Percentiles rank a stretch among this genome's conserved stretches.
phyloP scores from a whole-genome alignment of 2,329 filamentous ascomycete genomes.

The Neocatenulostroma microsporum region DNA sequence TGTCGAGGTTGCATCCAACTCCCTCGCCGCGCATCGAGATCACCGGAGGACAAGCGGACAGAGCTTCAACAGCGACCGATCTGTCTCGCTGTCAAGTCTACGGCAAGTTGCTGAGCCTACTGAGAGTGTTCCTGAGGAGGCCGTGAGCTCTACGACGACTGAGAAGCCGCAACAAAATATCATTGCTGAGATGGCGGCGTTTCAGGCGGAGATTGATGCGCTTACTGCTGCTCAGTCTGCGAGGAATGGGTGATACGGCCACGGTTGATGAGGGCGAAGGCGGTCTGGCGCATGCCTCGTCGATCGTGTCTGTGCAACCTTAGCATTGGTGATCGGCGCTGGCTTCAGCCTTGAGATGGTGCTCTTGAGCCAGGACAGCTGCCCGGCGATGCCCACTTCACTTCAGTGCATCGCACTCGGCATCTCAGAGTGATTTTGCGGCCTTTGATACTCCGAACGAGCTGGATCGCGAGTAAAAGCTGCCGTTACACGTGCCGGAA shows the following conservation, averaged over 20 bases:
- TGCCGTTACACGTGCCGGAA: too few relatives aligned
- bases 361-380: too few relatives aligned
- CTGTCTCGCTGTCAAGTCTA: conserved; percentile 15
- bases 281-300: too few relatives aligned
- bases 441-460: too few relatives aligned
- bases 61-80: conserved; percentile 20
- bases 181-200: conserved; percentile 25
- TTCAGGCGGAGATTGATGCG: conserved; percentile 27
- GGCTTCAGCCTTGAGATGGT: too few relatives aligned
- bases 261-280: too few relatives aligned
- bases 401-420: too few relatives aligned
- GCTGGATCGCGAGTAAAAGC: too few relatives aligned
- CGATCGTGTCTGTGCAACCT: too few relatives aligned
- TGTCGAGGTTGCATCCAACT: conserved; percentile 15
- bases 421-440: too few relatives aligned
- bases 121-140: conserved; percentile 8
- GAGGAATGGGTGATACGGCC: background rate
- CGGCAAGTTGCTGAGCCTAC: conserved; percentile 13
- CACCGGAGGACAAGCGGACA: conserved; percentile 17
- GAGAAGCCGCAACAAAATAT: conserved; percentile 15
- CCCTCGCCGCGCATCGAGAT: conserved; percentile 8
- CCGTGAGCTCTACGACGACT: background rate
- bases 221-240: conserved; percentile 12
- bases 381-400: too few relatives aligned
- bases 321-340: too few relatives aligned